Evolutionary conservation across 495 filamentous ascomycete species (phyloP).

Genomic region (Talaromyces liani): DNA sequence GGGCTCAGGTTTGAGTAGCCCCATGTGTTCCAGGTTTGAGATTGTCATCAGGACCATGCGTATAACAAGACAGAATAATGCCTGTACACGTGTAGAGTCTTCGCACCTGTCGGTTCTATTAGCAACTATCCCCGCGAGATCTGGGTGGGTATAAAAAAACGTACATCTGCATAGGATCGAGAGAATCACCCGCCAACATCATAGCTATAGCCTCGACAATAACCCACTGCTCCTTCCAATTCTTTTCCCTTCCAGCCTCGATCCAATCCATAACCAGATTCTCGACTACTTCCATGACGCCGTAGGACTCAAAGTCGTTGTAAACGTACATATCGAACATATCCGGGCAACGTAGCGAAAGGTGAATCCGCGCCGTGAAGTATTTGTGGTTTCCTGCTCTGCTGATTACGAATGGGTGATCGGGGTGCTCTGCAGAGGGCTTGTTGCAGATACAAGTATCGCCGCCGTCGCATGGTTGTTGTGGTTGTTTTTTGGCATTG

Average conservation of each 20-base stretch:
- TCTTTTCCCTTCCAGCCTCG: conserved; percentile 14
- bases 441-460: conserved; percentile 31
- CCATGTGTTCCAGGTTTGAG: conserved; percentile 17
- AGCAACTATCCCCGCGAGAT: not conserved
- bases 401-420: conserved; percentile 32
- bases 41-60: conserved; percentile 26
- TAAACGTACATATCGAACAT: conserved; percentile 32
- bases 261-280: conserved; percentile 34
- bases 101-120: conserved; percentile 14
- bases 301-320: conserved; percentile 31
- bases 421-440: conserved; percentile 26
- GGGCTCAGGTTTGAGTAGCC: conserved; percentile 20
- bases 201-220: conserved; percentile 24
- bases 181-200: conserved; percentile 12
- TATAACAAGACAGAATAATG: conserved; percentile 14
- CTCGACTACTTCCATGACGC: conserved; percentile 29
- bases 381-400: conserved; percentile 20
- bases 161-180: conserved; percentile 12
- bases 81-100: conserved; percentile 14
- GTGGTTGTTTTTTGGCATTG: not conserved
- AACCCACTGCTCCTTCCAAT: conserved; percentile 25
- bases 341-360: conserved; percentile 27
- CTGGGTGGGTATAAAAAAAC: no score
- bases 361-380: not conserved
- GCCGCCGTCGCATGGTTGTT: conserved; percentile 8